phyloP scores from a whole-genome alignment of 2,329 filamentous ascomycete species.

The Aspergillus sp. region DNA sequence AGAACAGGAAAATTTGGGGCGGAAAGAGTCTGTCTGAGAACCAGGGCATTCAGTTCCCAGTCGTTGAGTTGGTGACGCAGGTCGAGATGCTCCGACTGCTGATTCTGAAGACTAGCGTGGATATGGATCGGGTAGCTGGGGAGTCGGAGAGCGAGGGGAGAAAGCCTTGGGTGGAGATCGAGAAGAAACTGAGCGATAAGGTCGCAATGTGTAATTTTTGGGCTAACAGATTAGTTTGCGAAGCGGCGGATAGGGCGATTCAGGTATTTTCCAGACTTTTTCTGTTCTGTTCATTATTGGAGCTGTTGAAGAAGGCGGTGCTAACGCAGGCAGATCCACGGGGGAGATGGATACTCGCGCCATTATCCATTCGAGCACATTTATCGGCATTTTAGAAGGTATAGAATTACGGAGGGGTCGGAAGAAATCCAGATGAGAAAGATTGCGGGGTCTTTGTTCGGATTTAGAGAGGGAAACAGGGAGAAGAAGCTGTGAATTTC shows the following conservation, averaged over 20 bases:
- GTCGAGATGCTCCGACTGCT: conserved; percentile 61
- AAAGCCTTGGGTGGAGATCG: conserved; percentile 52
- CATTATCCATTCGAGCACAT: conserved; percentile 65
- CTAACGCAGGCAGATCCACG: conserved; percentile 43
- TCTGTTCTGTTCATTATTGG: background rate
- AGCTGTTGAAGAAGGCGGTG: background rate
- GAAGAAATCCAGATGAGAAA: conserved; percentile 69
- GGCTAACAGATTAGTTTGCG: conserved; percentile 60
- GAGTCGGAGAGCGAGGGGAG: conserved; percentile 27
- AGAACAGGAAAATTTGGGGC: conserved; percentile 43
- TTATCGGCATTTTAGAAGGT: conserved; percentile 63
- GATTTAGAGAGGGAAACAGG: conserved; percentile 32
- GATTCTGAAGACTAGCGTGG: conserved; percentile 60
- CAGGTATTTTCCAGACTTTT: conserved; percentile 41
- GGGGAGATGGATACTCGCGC: conserved; percentile 59
- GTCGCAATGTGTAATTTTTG: conserved; percentile 68
- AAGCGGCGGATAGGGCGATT: conserved; percentile 63
- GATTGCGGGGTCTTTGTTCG: conserved; percentile 60
- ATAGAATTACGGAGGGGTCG: conserved; percentile 63
- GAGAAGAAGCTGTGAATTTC: conserved; percentile 5
- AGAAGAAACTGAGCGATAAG: conserved; percentile 59
- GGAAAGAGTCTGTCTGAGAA: conserved; percentile 42
- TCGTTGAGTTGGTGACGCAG: conserved; percentile 63
- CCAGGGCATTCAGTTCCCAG: conserved; percentile 63
- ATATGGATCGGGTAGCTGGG: conserved; percentile 55